Evolutionary conservation across 2,329 filamentous ascomycete species (phyloP).

Genomic region (Talaromyces sp.): DNA sequence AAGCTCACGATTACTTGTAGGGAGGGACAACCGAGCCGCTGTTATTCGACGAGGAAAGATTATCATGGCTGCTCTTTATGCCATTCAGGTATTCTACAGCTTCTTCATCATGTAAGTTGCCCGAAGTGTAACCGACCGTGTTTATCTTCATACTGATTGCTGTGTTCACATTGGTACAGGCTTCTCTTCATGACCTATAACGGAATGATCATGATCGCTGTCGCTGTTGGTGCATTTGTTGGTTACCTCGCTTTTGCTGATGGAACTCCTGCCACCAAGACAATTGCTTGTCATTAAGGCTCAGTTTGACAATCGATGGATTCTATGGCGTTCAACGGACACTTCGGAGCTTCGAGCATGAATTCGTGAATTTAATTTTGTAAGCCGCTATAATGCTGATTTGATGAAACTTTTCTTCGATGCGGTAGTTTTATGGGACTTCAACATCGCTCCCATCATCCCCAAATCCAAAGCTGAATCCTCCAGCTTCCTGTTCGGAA

Average conservation of each 20-base stretch:
- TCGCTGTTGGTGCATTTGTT: slow-evolving; percentile 83
- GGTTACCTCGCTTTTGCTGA: slow-evolving; percentile 84
- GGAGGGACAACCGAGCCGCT: slow-evolving; percentile 64
- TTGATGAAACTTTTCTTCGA: too few species aligned
- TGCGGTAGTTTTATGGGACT: slow-evolving; percentile 53
- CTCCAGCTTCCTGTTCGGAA: slow-evolving; percentile 34
- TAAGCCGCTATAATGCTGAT: neutral
- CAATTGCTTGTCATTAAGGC: slow-evolving; percentile 84
- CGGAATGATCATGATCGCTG: slow-evolving; percentile 93
- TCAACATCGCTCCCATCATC: slow-evolving; percentile 59
- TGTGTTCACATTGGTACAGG: slow-evolving; percentile 55
- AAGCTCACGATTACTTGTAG: slow-evolving; percentile 75
- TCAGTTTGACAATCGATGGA: neutral
- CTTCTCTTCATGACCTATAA: slow-evolving; percentile 99
- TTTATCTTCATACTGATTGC: neutral
- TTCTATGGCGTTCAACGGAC: neutral
- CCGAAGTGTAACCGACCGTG: neutral
- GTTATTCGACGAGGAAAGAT: slow-evolving; percentile 71
- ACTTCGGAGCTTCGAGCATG: neutral
- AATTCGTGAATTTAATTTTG: slow-evolving; percentile 2
- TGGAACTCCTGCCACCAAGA: slow-evolving; percentile 71
- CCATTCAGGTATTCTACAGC: slow-evolving; percentile 93
- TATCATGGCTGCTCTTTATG: slow-evolving; percentile 82
- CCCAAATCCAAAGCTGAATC: slow-evolving; percentile 68
- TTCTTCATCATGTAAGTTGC: slow-evolving; percentile 96